Evolutionary conservation across 208 protist genomes (phyloP).

Genomic region (Naegleria fowleri): DNA sequence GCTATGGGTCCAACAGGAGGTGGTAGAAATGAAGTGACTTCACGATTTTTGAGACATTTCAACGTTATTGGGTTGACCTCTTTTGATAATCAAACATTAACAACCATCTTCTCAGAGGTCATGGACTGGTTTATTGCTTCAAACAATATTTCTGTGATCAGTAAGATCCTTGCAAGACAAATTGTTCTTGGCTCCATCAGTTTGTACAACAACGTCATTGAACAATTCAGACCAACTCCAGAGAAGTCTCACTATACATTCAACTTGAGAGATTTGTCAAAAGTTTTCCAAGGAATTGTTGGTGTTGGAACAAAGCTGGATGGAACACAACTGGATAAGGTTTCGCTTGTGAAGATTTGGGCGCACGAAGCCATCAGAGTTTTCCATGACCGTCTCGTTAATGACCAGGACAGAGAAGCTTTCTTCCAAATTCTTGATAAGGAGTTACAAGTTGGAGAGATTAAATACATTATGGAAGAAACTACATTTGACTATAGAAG

Average conservation of each 20-base stretch:
- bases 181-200: conserved; percentile 80
- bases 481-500: background rate
- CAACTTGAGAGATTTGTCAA: conserved; percentile 92
- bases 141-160: conserved; percentile 52
- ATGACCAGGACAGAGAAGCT: conserved; percentile 77
- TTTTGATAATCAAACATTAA: conserved; percentile 76
- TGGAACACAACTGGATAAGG: conserved; percentile 48
- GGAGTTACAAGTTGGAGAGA: background rate
- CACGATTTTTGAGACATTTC: conserved; percentile 88
- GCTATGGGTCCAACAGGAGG: conserved; percentile 90
- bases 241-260: conserved; percentile 96
- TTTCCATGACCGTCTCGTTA: conserved; percentile 87
- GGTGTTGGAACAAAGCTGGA: conserved; percentile 64
- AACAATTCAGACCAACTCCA: conserved; percentile 88
- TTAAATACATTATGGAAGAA: background rate
- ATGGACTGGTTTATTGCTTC: conserved; percentile 78
- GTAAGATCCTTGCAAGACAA: conserved; percentile 50
- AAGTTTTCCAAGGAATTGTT: conserved; percentile 76
- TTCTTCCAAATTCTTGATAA: conserved; percentile 49
- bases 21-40: conserved; percentile 83
- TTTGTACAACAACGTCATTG: conserved; percentile 79
- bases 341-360: conserved; percentile 73
- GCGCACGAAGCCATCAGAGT: conserved; percentile 85
- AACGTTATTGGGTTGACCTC: conserved; percentile 78
- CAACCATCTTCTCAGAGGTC: conserved; percentile 81